Percentiles rank a stretch among this genome's conserved stretches.
Evolutionary conservation across 208 protist genomes (phyloP).

Genomic region (Crithidia expoeki): DNA sequence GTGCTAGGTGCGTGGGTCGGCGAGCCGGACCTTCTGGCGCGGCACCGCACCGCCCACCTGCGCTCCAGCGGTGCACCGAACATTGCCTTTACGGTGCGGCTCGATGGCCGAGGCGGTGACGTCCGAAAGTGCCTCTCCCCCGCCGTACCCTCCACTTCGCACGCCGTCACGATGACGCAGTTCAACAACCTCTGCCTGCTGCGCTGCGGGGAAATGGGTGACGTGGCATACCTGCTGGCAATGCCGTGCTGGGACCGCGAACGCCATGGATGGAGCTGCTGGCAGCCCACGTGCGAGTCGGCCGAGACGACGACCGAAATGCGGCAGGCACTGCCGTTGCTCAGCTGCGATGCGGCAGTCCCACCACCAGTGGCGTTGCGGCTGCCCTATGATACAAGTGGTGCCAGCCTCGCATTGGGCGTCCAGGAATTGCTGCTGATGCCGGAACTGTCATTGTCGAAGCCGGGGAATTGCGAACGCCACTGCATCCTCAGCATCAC

Average conservation of each 20-base stretch:
- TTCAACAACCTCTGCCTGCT: constrained; percentile 65
- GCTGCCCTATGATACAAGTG: constrained; percentile 63
- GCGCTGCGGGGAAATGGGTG: constrained; percentile 40
- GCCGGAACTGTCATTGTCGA: constrained; percentile 35
- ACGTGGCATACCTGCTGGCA: constrained; percentile 56
- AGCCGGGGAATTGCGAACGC: constrained; percentile 5
- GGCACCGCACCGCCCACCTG: constrained; percentile 32
- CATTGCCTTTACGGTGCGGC: constrained; percentile 36
- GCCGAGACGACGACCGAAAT: constrained; percentile 11
- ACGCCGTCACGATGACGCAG: constrained; percentile 41
- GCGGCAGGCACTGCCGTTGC: constrained; percentile 40
- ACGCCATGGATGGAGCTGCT: constrained; percentile 62
- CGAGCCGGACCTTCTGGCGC: constrained; percentile 75
- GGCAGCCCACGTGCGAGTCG: constrained; percentile 14
- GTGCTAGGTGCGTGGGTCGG: constrained; percentile 57
- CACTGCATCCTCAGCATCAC: constrained; percentile 26
- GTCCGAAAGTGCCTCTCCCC: constrained; percentile 29
- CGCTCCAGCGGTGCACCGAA: constrained; percentile 3
- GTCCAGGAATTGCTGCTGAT: constrained; percentile 57
- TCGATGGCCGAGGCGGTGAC: constrained; percentile 19
- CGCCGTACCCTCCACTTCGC: constrained; percentile 37
- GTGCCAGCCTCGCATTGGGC: constrained; percentile 64
- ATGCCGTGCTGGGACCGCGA: constrained; percentile 61
- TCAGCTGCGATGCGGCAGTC: constrained; percentile 36
- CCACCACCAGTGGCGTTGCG: constrained; percentile 65